phyloP scores from a whole-genome alignment of 352 stramenopile species.

The Globisporangium lucens region DNA sequence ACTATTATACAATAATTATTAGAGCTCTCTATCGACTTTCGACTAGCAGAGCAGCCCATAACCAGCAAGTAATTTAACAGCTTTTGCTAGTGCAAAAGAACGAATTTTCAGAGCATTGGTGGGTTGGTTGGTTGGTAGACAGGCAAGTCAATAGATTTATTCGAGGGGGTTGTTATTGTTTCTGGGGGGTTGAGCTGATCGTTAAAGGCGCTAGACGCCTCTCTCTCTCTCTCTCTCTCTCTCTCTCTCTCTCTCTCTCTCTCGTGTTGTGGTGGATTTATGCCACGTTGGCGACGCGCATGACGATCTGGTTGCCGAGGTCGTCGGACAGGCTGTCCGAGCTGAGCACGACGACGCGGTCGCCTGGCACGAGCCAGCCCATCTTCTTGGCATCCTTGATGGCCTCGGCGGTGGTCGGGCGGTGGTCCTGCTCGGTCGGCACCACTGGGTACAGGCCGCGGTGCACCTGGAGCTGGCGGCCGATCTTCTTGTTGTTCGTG shows the following conservation, averaged over 20 bases:
- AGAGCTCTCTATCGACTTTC: background rate
- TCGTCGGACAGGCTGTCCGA: slow-evolving; percentile 77
- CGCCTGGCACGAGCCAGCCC: slow-evolving; percentile 84
- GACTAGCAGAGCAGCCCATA: background rate
- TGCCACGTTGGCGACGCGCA: slow-evolving; percentile 76
- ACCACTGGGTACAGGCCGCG: slow-evolving; percentile 76
- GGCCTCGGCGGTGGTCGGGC: slow-evolving; percentile 77
- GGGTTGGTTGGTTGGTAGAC: slow-evolving; percentile 5
- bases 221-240: no score
- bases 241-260: background rate
- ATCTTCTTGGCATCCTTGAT: slow-evolving; percentile 90
- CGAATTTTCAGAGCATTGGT: background rate
- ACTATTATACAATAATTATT: background rate
- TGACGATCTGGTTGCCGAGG: slow-evolving; percentile 79
- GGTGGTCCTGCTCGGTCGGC: slow-evolving; percentile 48
- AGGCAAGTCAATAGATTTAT: slow-evolving; percentile 12
- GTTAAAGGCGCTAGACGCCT: background rate
- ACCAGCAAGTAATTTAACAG: background rate
- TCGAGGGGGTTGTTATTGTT: background rate
- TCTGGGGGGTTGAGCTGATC: background rate
- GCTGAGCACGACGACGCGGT: slow-evolving; percentile 89
- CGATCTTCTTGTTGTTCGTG: slow-evolving; percentile 84
- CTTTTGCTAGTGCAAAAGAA: background rate
- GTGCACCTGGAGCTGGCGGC: slow-evolving; percentile 90
- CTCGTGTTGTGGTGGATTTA: slow-evolving; percentile 27